Evolutionary conservation across 345 rosid genomes (phyloP).

Genomic region (Rubroshorea leprosula): DNA sequence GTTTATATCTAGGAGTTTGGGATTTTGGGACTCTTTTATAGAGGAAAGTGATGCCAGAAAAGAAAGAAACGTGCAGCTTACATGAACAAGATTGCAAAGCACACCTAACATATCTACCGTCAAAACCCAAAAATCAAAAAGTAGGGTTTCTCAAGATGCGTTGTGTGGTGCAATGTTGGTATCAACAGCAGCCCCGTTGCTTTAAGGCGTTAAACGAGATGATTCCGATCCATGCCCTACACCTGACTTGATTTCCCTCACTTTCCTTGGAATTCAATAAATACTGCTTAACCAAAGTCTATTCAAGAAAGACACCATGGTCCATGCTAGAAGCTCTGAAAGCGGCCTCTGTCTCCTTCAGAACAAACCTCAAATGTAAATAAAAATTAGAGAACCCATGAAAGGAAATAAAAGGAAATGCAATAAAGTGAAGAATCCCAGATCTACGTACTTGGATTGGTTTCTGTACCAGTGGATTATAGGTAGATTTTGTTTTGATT

Average conservation of each 20-base stretch:
- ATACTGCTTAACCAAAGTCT: slow-evolving; percentile 16
- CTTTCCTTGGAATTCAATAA: slow-evolving; percentile 26
- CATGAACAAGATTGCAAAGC: slow-evolving; percentile 4
- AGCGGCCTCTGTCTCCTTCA: neutral
- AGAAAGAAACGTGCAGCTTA: neutral
- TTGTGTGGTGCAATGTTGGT: slow-evolving; percentile 36
- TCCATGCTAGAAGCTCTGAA: slow-evolving; percentile 21
- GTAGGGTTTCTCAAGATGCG: neutral
- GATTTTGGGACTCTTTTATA: slow-evolving; percentile 11
- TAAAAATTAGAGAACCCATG: too few species aligned
- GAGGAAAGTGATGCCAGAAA: slow-evolving; percentile 10
- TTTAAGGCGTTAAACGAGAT: slow-evolving; percentile 12
- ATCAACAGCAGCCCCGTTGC: slow-evolving; percentile 16
- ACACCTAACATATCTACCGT: slow-evolving; percentile 19
- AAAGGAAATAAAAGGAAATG: too few species aligned
- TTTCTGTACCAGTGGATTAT: too few species aligned
- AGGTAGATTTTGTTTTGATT: too few species aligned
- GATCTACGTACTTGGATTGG: too few species aligned
- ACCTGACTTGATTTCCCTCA: slow-evolving; percentile 15
- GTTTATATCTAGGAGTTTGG: slow-evolving; percentile 8
- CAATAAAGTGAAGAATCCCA: too few species aligned
- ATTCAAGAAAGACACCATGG: slow-evolving; percentile 20
- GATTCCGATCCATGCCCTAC: slow-evolving; percentile 9
- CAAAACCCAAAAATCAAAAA: slow-evolving; percentile 17
- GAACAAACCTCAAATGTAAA: too few species aligned